Conservation (phyloP, 805 yeast species). For the Pichia rugopelliculosa region DNA sequence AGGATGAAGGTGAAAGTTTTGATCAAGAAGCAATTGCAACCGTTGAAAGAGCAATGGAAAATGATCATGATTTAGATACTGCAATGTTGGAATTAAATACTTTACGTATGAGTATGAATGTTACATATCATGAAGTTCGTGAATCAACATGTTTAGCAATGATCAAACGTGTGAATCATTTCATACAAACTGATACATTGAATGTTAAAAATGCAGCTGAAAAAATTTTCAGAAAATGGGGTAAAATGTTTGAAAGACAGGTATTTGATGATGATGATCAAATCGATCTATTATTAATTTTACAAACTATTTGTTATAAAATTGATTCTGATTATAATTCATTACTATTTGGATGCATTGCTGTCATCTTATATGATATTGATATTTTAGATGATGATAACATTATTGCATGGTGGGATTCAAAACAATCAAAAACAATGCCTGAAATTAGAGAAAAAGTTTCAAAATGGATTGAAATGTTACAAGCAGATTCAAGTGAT, state of each 20-base stretch:
- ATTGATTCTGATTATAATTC: slow-evolving; percentile 41
- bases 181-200: slow-evolving; percentile 69
- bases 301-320: slow-evolving; percentile 40
- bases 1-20: slow-evolving; percentile 56
- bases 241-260: slow-evolving; percentile 71
- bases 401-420: slow-evolving; percentile 77
- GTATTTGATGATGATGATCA: slow-evolving; percentile 77
- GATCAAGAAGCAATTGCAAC: slow-evolving; percentile 89
- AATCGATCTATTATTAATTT: slow-evolving; percentile 53
- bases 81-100: slow-evolving; percentile 91
- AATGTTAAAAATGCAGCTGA: slow-evolving; percentile 68
- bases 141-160: slow-evolving; percentile 71
- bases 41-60: slow-evolving; percentile 82
- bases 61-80: slow-evolving; percentile 88
- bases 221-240: slow-evolving; percentile 78
- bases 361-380: slow-evolving; percentile 63
- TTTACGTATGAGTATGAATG: slow-evolving; percentile 95
- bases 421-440: slow-evolving; percentile 32
- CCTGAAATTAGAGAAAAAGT: slow-evolving; percentile 48
- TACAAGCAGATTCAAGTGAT: slow-evolving; percentile 46
- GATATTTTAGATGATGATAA: slow-evolving; percentile 81
- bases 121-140: slow-evolving; percentile 87
- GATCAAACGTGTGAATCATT: slow-evolving; percentile 59
- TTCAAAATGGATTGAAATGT: slow-evolving; percentile 79
- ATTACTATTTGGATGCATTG: slow-evolving; percentile 43